Percentiles rank a stretch among this genome's conserved stretches.
Evolutionary conservation across 106 monocot genomes (phyloP).

Genomic region (Narthecium ossifragum): DNA sequence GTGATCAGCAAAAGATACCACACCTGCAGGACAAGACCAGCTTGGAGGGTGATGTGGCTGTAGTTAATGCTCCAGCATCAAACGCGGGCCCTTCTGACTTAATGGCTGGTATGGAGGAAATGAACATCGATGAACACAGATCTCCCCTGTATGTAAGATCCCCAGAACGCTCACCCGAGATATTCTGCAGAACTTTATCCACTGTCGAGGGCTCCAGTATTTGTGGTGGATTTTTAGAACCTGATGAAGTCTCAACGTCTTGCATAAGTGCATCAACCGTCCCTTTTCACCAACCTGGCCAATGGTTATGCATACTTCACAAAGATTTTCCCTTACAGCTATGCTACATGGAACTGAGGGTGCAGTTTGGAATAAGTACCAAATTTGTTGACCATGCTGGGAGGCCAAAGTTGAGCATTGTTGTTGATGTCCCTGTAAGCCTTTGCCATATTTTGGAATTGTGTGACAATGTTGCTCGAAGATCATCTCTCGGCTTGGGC

Average conservation of each 20-base stretch:
- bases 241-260: constrained; percentile 41
- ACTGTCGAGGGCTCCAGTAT: constrained; percentile 18
- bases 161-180: constrained; percentile 12
- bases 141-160: neutral
- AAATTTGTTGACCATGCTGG: constrained; percentile 65
- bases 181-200: neutral
- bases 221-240: constrained; percentile 41
- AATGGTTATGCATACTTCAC: constrained; percentile 41
- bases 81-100: constrained; percentile 17
- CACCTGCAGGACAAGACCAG: neutral
- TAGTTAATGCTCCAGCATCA: constrained; percentile 13
- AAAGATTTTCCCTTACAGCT: constrained; percentile 48
- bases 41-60: constrained; percentile 5
- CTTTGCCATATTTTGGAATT: constrained; percentile 50
- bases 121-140: constrained; percentile 22
- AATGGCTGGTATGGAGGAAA: constrained; percentile 30
- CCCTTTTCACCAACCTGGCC: constrained; percentile 20
- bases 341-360: constrained; percentile 36
- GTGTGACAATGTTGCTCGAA: constrained; percentile 56
- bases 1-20: neutral
- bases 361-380: constrained; percentile 63
- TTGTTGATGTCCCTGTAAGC: constrained; percentile 45
- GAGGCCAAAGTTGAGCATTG: constrained; percentile 63
- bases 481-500: constrained; percentile 31
- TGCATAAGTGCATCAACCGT: constrained; percentile 27